Conservation (phyloP, 1,139 yeast species). For the Oligophagozyma castellii region DNA sequence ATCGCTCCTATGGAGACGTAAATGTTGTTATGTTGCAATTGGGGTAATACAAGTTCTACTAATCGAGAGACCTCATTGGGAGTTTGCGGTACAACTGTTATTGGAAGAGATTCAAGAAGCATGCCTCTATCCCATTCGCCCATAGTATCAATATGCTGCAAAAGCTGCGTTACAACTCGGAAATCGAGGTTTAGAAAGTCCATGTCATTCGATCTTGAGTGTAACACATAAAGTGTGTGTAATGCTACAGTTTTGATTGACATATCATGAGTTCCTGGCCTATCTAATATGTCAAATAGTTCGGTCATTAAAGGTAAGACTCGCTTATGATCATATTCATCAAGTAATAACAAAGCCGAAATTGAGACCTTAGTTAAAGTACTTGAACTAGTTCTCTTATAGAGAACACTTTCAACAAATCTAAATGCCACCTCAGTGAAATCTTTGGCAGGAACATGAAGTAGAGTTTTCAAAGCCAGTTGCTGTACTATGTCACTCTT, state of each 20-base stretch:
- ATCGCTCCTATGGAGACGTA: slow-evolving; percentile 71
- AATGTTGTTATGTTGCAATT: slow-evolving; percentile 69
- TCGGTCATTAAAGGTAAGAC: slow-evolving; percentile 32
- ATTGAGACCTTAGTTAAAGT: slow-evolving; percentile 59
- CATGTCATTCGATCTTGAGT: slow-evolving; percentile 32
- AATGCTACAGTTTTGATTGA: slow-evolving; percentile 58
- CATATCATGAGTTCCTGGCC: background rate
- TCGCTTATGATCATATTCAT: slow-evolving; percentile 36
- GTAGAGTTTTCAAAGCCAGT: slow-evolving; percentile 51
- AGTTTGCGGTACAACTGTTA: slow-evolving; percentile 59
- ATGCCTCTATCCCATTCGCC: slow-evolving; percentile 74
- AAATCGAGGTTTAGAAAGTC: slow-evolving; percentile 23
- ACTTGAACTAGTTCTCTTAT: slow-evolving; percentile 36
- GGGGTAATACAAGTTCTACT: slow-evolving; percentile 58
- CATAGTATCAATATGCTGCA: slow-evolving; percentile 13
- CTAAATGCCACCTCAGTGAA: slow-evolving; percentile 35
- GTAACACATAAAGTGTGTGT: slow-evolving; percentile 52
- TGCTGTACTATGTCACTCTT: slow-evolving; percentile 32
- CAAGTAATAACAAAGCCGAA: slow-evolving; percentile 54
- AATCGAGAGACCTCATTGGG: slow-evolving; percentile 51
- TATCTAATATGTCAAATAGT: slow-evolving; percentile 43
- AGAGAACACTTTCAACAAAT: slow-evolving; percentile 28
- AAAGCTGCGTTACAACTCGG: slow-evolving; percentile 12
- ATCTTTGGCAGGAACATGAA: slow-evolving; percentile 43
- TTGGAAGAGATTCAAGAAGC: slow-evolving; percentile 47